Base-by-base conservation (phyloP, 2,329 filamentous ascomycete genomes). In the Onygenales sp. region DNA sequence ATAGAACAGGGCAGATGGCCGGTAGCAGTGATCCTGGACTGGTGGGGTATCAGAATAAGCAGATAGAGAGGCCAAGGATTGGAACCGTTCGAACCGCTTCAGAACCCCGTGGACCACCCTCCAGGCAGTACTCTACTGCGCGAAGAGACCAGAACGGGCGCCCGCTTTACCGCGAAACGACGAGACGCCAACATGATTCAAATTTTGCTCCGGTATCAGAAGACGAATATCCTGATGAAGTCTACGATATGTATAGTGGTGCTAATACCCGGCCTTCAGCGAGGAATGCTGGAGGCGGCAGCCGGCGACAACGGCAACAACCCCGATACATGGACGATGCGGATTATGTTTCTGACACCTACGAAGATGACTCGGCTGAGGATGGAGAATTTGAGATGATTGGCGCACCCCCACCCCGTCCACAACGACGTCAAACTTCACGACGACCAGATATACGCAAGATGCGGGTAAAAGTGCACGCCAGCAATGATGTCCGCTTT, bases 401-500 rank as follows among this genome's bases (percentile, higher is more conserved):
- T 36, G 82, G 79, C 6, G 77, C 77, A 62, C 70, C 74, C 46
- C 53, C 59, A 14, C 57, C 64, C 27, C 48, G 75, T 36, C 58
- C 34, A 60, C 67, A 9, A 33, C 66, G 58, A 42, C 65, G 58
- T 10, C 62, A 58, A 17, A 62, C 59, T 21, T 68, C 68, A 4
- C 65, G 66, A 10, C 63, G 80, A 53, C 81, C 82, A 1, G 86
- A 88, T 6, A 76, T 93, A 54, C 82, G 81, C 57, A 86, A 91
- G 70, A 84, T 97, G 58, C 83, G 91, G 39, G 84, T 96, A 67
- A 98, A 98, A 75, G 90, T 95, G 1, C 91, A 97, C 65, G 84
- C 79, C 3, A 72, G 82, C 1, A 87, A 89, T 44, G 93, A 98
- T 65, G 93, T 90, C 34, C 84, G 94, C 56, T 96, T 95, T 68